phyloP scores from a whole-genome alignment of 2,329 filamentous ascomycete genomes.

The Sarocladiaceae sp. region DNA sequence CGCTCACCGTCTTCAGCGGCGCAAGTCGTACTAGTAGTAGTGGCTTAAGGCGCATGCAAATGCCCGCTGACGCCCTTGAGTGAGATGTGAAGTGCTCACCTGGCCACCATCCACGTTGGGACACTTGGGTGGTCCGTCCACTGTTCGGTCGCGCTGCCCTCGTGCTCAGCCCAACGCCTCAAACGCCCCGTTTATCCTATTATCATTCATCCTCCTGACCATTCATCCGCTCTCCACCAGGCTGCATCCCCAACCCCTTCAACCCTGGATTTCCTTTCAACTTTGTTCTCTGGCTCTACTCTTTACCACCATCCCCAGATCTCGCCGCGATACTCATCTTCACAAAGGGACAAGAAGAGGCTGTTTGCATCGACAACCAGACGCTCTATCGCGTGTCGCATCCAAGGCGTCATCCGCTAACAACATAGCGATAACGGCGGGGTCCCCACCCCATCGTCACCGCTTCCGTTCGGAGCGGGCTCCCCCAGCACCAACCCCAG shows the following conservation, averaged over 20 bases:
- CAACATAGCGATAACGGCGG: slow-evolving; percentile 6
- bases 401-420: slow-evolving; percentile 9
- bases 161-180: slow-evolving; percentile 8
- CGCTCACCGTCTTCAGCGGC: too few species aligned
- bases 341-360: too few species aligned
- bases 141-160: background rate
- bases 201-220: slow-evolving; percentile 8
- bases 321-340: too few species aligned
- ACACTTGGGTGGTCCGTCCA: too few species aligned
- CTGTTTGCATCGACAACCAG: background rate
- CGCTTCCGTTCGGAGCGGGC: slow-evolving; percentile 1
- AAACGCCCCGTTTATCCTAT: slow-evolving; percentile 6
- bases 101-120: too few species aligned
- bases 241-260: slow-evolving; percentile 3
- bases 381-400: slow-evolving; percentile 1
- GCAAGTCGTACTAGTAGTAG: too few species aligned
- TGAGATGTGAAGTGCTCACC: background rate
- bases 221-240: background rate
- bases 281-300: background rate
- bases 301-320: background rate
- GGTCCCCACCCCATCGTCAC: slow-evolving; percentile 1
- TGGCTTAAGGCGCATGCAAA: too few species aligned
- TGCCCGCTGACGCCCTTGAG: slow-evolving; percentile 5
- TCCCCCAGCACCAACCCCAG: background rate
- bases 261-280: background rate